Percentiles rank a stretch among this genome's conserved stretches.
These are phyloP conservation scores for Corymbia maculata DNA, from an alignment of 345 rosid species.

Conservation along the genomic window DNA sequence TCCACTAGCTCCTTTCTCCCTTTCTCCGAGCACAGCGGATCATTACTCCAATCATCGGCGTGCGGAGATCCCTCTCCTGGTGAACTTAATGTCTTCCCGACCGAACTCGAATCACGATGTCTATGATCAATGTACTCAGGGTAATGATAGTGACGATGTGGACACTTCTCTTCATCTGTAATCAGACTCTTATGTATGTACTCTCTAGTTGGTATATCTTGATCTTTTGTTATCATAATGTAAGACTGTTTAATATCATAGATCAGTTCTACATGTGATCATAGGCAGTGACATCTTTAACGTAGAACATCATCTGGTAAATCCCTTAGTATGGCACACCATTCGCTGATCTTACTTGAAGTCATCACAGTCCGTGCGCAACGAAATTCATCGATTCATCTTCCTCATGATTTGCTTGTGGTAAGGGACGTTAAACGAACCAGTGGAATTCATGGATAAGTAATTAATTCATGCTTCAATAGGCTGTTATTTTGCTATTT, in stretches of 20 bases:
- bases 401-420: neutral
- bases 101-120: neutral
- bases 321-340: neutral
- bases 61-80: neutral
- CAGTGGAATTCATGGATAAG: neutral
- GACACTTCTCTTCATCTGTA: slow-evolving; percentile 71
- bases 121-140: neutral
- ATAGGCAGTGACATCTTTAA: neutral
- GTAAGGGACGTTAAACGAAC: neutral
- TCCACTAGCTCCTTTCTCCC: slow-evolving; percentile 11
- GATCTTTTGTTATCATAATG: neutral
- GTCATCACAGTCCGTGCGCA: neutral
- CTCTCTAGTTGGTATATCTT: neutral
- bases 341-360: neutral
- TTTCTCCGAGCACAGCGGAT: neutral
- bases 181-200: neutral
- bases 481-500: neutral
- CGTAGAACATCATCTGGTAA: neutral
- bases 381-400: neutral
- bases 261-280: neutral
- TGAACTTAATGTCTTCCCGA: neutral
- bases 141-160: slow-evolving; percentile 14
- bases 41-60: neutral
- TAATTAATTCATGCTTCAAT: neutral
- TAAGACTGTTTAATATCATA: neutral